Conservation (phyloP, 768 basidiomycete species). For the Mycena albidolilacea region DNA sequence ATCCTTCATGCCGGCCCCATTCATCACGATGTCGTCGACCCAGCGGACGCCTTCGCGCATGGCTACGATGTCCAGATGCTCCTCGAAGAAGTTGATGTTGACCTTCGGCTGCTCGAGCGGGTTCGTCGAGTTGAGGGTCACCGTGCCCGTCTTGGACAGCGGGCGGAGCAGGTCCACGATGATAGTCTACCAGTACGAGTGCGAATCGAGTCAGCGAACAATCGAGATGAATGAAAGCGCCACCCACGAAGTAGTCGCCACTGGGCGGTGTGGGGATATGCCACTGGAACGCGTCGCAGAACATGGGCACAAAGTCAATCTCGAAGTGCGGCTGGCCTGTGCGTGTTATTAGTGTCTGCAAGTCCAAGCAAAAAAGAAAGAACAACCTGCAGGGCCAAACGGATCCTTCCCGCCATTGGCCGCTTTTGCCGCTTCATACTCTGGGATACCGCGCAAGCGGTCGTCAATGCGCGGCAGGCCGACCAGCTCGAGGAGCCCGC, state of each 20-base stretch:
- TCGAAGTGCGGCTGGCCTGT: too few relatives aligned
- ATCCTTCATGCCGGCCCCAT: slow-evolving; percentile 34
- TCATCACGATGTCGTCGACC: slow-evolving; percentile 32
- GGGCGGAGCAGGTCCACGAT: slow-evolving; percentile 34
- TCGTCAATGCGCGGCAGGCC: slow-evolving; percentile 36
- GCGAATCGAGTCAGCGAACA: too few relatives aligned
- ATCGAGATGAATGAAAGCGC: not conserved
- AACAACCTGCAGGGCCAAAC: slow-evolving; percentile 26
- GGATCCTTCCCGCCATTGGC: slow-evolving; percentile 35
- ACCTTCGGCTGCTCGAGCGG: slow-evolving; percentile 33
- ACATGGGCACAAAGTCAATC: not conserved
- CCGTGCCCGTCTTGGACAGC: slow-evolving; percentile 32
- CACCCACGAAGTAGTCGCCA: slow-evolving; percentile 2
- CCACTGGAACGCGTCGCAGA: slow-evolving; percentile 38
- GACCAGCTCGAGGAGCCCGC: slow-evolving; percentile 33
- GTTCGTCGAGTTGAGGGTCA: slow-evolving; percentile 35
- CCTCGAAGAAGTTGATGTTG: slow-evolving; percentile 33
- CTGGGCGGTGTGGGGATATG: slow-evolving; percentile 33
- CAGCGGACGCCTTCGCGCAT: slow-evolving; percentile 33
- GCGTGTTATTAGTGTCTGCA: too few relatives aligned
- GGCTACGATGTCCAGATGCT: slow-evolving; percentile 29
- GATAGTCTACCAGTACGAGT: slow-evolving; percentile 20
- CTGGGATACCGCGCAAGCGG: slow-evolving; percentile 33
- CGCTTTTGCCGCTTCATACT: slow-evolving; percentile 31
- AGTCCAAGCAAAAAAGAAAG: too few relatives aligned